Base-by-base conservation (phyloP, 1,139 yeast species). In the Suhomyces bokatorum region DNA sequence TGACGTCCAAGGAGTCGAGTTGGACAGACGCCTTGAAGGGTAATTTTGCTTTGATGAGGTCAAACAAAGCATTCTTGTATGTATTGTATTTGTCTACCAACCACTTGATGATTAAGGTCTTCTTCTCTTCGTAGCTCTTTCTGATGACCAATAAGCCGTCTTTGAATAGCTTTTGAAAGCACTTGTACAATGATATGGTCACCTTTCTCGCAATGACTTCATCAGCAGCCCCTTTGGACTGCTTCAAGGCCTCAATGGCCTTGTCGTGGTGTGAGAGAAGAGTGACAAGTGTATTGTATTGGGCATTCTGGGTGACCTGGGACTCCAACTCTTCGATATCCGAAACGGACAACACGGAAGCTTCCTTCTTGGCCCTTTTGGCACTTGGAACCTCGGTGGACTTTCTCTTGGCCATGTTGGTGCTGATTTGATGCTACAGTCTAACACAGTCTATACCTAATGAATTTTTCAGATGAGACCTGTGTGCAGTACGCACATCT, bases 1-100 rank as follows among this genome's bases (percentile, higher is more conserved):
- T 66, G 10, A 83, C 72, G 45, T 87, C 90, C 48, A 88, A 59
- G 40, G 80, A 72, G 57, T 87, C 90, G 39, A 86, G 62, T 53
- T 80, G 81, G 39, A 78, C 62, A 1, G 82, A 76, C 20, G 77
- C 67, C 41, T 67, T 66, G 40, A 59, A 63, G 5, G 66, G 55
- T 34, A 74, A 55, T 32, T 67, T 59, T 4, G 63, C 56, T 1
- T 48, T 42, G 41, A 85, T 62, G 39, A 77, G 61, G n/a, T 64
- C 64, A 32, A 75, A 60, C 17, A 87, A 51, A 28, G 61, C 59
- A 3, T 55, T 54, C 57, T 82, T 82, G 67, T 71, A 89, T n/a
- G 65, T 62, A 22, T 72, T 74, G 60, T 87, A 90, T 45, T 78
- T 75, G 40, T 76, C 77, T 44, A 71, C 69, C 32, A 88, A 64